phyloP scores from a whole-genome alignment of 495 filamentous ascomycete genomes.

The Corynascus novoguineensis region DNA sequence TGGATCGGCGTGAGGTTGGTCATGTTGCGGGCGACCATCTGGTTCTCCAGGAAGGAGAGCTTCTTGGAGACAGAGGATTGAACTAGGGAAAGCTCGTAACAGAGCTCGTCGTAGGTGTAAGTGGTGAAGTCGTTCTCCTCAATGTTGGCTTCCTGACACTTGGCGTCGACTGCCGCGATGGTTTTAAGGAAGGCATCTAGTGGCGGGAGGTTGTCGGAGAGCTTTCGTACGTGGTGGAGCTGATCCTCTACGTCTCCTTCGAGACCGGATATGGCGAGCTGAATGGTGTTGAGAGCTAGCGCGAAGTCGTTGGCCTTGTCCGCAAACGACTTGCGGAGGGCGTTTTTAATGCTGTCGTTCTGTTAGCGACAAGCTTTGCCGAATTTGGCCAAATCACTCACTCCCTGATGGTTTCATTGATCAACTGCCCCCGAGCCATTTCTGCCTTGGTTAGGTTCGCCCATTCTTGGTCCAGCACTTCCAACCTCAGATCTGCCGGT shows the following conservation, averaged over 20 bases:
- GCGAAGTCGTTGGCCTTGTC: slow-evolving; percentile 98
- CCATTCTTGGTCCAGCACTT: slow-evolving; percentile 80
- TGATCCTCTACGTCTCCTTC: slow-evolving; percentile 97
- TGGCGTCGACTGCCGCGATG: slow-evolving; percentile 73
- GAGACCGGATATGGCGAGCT: slow-evolving; percentile 84
- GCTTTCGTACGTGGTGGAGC: slow-evolving; percentile 70
- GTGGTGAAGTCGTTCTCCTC: slow-evolving; percentile 99
- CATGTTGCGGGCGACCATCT: slow-evolving; percentile 94
- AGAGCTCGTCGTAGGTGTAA: slow-evolving; percentile 92
- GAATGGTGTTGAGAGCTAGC: slow-evolving; percentile 84
- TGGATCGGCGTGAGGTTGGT: slow-evolving; percentile 97
- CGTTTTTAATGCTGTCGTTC: slow-evolving; percentile 73
- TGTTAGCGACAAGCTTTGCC: slow-evolving; percentile 4
- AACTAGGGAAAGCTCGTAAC: slow-evolving; percentile 88
- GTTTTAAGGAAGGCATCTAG: slow-evolving; percentile 81
- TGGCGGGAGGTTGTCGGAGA: slow-evolving; percentile 76
- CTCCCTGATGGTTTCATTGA: slow-evolving; percentile 97
- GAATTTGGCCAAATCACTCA: slow-evolving; percentile 32
- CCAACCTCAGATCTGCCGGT: slow-evolving; percentile 69
- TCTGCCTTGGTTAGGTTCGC: slow-evolving; percentile 68
- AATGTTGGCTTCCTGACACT: slow-evolving; percentile 94
- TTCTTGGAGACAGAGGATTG: slow-evolving; percentile 90
- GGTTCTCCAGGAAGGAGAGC: slow-evolving; percentile 92
- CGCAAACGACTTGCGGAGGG: slow-evolving; percentile 83
- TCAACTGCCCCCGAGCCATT: slow-evolving; percentile 79